Evolutionary conservation across 805 yeast genomes (phyloP).

Genomic region (Myxozyma monticola): DNA sequence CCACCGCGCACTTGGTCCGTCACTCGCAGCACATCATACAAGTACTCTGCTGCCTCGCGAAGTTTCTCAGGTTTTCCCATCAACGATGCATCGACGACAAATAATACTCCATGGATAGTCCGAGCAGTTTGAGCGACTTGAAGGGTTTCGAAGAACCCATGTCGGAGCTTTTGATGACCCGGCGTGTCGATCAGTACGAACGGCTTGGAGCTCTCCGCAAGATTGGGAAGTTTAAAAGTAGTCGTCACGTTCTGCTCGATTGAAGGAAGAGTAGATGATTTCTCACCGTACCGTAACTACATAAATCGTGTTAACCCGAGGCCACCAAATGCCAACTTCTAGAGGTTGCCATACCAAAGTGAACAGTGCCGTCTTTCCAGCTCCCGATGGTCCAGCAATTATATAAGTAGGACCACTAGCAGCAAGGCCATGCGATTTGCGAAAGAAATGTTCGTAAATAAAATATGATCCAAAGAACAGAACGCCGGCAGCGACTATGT

Average conservation of each 20-base stretch:
- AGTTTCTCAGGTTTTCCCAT: slow-evolving; percentile 23
- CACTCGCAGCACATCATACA: slow-evolving; percentile 44
- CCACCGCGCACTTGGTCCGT: slow-evolving; percentile 61
- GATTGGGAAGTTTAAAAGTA: slow-evolving; percentile 45
- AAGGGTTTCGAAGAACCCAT: slow-evolving; percentile 51
- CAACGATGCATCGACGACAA: slow-evolving; percentile 72
- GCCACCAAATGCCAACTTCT: not conserved
- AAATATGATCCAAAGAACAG: slow-evolving; percentile 1
- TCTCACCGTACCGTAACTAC: slow-evolving; percentile 28
- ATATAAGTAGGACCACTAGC: slow-evolving; percentile 52
- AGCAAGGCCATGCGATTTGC: slow-evolving; percentile 15
- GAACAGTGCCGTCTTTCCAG: slow-evolving; percentile 68
- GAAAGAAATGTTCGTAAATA: slow-evolving; percentile 3
- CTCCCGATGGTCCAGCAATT: slow-evolving; percentile 61
- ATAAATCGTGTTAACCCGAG: not conserved
- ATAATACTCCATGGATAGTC: slow-evolving; percentile 66
- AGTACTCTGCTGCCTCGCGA: slow-evolving; percentile 30
- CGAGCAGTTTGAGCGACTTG: slow-evolving; percentile 43
- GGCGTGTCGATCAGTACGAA: slow-evolving; percentile 76
- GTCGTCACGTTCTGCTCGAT: slow-evolving; percentile 49
- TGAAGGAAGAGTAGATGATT: slow-evolving; percentile 50
- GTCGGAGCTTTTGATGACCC: slow-evolving; percentile 76
- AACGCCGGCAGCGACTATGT: not conserved
- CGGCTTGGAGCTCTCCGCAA: slow-evolving; percentile 40
- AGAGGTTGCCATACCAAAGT: slow-evolving; percentile 30